Percentiles rank a stretch among this genome's conserved stretches.
Evolutionary conservation across 176 grass and related monocot species (phyloP).

Genomic region (maize (Zea mays)): Zm-B73-REFERENCE-NAM-5.0 NC_050097.1:231147001-231147500

Average conservation of each 20-base stretch:
- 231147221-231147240: not conserved
- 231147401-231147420: conserved; percentile 96
- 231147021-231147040: conserved; percentile 18
- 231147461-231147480: not conserved
- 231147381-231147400: conserved; percentile 95
- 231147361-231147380: conserved; percentile 88
- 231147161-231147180: not conserved
- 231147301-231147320: conserved; percentile 28
- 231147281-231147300: conserved; percentile 15
- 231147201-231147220: not conserved
- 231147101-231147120: not conserved
- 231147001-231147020: conserved; percentile 72
- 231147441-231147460: not conserved
- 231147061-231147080: not conserved
- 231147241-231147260: too few relatives aligned
- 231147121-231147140: not conserved
- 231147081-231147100: not conserved
- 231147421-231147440: conserved; percentile 54
- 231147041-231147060: conserved; percentile 18
- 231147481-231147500: conserved; percentile 23
- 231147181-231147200: not conserved
- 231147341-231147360: conserved; percentile 99
- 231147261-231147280: conserved; percentile 15
- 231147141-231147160: conserved; percentile 3
- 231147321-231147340: conserved; percentile 93